Evolutionary conservation across 169 alveolate genomes (phyloP).

Genomic region (Plasmodium knowlesi): DNA sequence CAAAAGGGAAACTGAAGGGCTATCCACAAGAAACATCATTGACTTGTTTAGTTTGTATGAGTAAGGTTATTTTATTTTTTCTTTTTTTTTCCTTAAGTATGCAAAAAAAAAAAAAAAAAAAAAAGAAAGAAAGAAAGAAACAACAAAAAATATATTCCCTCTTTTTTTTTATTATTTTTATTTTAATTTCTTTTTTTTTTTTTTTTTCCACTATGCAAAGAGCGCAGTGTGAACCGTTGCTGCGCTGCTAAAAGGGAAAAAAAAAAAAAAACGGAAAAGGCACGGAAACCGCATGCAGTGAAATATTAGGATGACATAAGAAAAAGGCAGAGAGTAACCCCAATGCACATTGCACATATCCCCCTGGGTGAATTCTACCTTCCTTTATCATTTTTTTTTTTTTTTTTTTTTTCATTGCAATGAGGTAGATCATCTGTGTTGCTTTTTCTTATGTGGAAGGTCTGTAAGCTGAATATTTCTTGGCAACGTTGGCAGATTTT

Average conservation of each 20-base stretch:
- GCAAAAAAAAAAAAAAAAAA: background rate
- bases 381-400: background rate
- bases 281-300: background rate
- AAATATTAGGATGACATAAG: background rate
- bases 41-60: background rate
- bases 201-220: background rate
- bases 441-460: background rate
- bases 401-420: background rate
- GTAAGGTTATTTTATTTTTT: no score
- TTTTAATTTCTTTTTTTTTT: background rate
- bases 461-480: background rate
- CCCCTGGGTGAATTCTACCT: background rate
- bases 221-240: background rate
- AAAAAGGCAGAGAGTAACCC: background rate
- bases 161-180: slow-evolving; percentile 8
- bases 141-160: background rate
- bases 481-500: background rate
- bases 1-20: background rate
- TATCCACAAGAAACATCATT: background rate
- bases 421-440: background rate
- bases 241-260: background rate
- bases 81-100: background rate
- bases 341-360: background rate
- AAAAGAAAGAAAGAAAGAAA: no score
- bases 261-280: slow-evolving; percentile 4